phyloP scores from a whole-genome alignment of 371 early-diverging fungal genomes.

The Actinomucor elegans region DNA sequence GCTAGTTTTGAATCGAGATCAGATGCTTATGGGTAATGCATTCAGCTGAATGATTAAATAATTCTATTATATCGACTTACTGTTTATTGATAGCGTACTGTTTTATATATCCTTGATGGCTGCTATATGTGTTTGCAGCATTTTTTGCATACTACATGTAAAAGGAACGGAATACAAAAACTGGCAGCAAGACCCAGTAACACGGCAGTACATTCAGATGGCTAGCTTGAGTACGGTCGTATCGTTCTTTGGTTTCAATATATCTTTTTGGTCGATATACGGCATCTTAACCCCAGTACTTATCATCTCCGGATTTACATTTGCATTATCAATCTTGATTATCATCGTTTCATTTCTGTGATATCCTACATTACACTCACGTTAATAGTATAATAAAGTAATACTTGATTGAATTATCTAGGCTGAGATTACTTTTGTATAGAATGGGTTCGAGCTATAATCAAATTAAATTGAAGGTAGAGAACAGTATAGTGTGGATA shows the following conservation, averaged over 20 bases:
- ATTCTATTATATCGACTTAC: neutral
- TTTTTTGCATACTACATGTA: conserved; percentile 16
- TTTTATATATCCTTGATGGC: conserved; percentile 14
- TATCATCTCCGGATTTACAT: conserved; percentile 6
- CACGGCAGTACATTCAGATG: conserved; percentile 20
- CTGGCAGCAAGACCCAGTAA: conserved; percentile 21
- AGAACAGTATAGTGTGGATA: too few species aligned
- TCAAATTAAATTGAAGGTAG: too few species aligned
- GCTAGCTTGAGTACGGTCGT: conserved; percentile 17
- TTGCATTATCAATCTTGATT: conserved; percentile 7
- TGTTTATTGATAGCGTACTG: neutral
- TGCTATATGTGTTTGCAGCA: neutral
- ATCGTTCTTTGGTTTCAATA: conserved; percentile 19
- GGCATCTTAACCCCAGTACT: conserved; percentile 18
- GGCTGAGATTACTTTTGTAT: too few species aligned
- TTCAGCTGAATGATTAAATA: too few species aligned
- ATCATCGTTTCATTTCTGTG: conserved; percentile 6
- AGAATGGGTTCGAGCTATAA: too few species aligned
- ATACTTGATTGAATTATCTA: too few species aligned
- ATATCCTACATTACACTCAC: too few species aligned
- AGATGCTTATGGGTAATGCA: too few species aligned
- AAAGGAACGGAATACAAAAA: conserved; percentile 24
- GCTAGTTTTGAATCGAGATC: neutral
- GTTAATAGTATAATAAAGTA: too few species aligned
- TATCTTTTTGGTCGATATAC: conserved; percentile 16